A percentile compares a stretch with the other conserved stretches of the same genome.
Conservation (phyloP, 2,329 filamentous ascomycete species). For the Rhynchosporium agropyri region DNA sequence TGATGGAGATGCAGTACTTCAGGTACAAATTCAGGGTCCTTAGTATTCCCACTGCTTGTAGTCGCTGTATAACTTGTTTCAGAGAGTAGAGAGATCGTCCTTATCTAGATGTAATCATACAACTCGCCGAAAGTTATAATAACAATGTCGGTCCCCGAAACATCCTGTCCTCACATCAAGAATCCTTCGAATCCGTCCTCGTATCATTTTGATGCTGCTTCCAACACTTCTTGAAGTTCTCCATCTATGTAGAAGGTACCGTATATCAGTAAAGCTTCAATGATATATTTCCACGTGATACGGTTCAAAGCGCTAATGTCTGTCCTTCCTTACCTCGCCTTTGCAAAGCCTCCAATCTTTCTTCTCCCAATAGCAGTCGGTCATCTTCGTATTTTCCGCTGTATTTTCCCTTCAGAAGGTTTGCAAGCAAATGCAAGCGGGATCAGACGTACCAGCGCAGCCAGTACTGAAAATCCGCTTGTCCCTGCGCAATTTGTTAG, state of each 20-base stretch:
- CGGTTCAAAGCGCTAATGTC: constrained; percentile 30
- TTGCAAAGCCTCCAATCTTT: constrained; percentile 93
- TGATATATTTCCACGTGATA: constrained; percentile 32
- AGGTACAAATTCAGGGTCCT: background rate
- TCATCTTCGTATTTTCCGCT: constrained; percentile 91
- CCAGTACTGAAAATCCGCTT: constrained; percentile 97
- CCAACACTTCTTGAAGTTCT: constrained; percentile 87
- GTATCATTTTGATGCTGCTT: constrained; percentile 85
- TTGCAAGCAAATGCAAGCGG: no score
- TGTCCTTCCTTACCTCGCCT: constrained; percentile 68
- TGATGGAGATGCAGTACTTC: background rate
- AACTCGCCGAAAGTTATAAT: constrained; percentile 16
- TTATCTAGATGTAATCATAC: constrained; percentile 18
- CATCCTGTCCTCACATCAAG: constrained; percentile 40
- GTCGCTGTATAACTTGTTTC: background rate
- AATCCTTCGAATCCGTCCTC: constrained; percentile 77
- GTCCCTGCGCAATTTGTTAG: constrained; percentile 64
- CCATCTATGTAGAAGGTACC: constrained; percentile 65
- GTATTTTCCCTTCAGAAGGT: background rate
- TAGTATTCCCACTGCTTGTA: background rate
- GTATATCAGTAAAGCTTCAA: constrained; percentile 25
- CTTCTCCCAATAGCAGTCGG: constrained; percentile 93
- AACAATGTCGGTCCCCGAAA: constrained; percentile 11
- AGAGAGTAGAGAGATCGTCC: constrained; percentile 4
- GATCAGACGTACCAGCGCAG: constrained; percentile 70